Conservation (phyloP, 305 asterid species). For the Fraxinus ornus region DNA sequence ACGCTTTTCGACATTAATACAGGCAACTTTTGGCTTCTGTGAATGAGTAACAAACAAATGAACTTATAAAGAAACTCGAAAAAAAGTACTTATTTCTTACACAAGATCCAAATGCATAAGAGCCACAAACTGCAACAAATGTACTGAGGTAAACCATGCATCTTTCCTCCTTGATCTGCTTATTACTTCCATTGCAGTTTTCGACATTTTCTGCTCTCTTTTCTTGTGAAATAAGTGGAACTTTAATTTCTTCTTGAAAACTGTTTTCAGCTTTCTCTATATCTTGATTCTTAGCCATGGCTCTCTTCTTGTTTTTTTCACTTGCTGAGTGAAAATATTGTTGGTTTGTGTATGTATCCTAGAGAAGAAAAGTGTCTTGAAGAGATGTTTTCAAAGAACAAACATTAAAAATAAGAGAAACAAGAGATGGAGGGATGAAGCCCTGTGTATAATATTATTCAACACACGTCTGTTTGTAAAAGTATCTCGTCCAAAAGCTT, state of each 20-base stretch:
- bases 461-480: constrained; percentile 4
- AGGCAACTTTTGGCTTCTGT: not conserved
- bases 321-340: constrained; percentile 8
- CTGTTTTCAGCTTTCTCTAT: constrained; percentile 31
- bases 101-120: constrained; percentile 80
- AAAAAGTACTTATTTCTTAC: constrained; percentile 39
- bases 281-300: constrained; percentile 36
- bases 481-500: not conserved
- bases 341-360: not conserved
- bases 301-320: constrained; percentile 14
- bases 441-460: constrained; percentile 7
- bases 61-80: not conserved
- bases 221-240: constrained; percentile 49
- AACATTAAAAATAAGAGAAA: not conserved
- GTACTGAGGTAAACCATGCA: constrained; percentile 85
- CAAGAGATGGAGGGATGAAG: constrained; percentile 7
- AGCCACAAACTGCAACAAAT: constrained; percentile 83
- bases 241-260: constrained; percentile 33
- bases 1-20: not conserved
- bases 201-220: constrained; percentile 18
- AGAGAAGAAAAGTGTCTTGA: not conserved
- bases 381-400: not conserved
- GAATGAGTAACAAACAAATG: constrained; percentile 24
- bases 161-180: constrained; percentile 43
- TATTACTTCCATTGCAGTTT: constrained; percentile 17